Percentiles rank a stretch among this genome's conserved stretches.
Conservation (phyloP, 768 basidiomycete species). For the Trametes maxima region DNA sequence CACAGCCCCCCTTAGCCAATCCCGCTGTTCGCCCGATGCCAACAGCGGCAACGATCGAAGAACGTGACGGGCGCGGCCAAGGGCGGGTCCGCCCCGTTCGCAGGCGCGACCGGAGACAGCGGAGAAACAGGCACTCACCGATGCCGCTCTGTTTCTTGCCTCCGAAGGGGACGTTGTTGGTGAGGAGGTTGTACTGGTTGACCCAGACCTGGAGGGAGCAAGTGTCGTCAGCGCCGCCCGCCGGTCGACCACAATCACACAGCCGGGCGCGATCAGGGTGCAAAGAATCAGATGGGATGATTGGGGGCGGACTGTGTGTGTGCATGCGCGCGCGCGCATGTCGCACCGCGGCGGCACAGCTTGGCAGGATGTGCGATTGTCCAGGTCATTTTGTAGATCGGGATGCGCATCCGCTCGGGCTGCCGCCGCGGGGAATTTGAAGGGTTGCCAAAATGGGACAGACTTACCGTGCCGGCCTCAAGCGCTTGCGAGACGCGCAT, state of each 20-base stretch:
- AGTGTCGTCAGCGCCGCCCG: not conserved
- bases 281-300: not conserved
- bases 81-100: not conserved
- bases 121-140: slow-evolving; percentile 46
- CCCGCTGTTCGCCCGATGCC: slow-evolving; percentile 19
- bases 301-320: not conserved
- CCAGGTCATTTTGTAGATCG: slow-evolving; percentile 7
- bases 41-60: slow-evolving; percentile 6
- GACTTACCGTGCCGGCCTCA: slow-evolving; percentile 83
- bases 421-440: not conserved
- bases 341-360: not conserved
- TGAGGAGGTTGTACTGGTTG: slow-evolving; percentile 83
- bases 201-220: slow-evolving; percentile 71
- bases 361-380: not conserved
- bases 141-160: slow-evolving; percentile 94
- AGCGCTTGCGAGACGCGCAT: slow-evolving; percentile 85
- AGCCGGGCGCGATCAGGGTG: not conserved
- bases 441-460: not conserved
- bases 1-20: slow-evolving; percentile 13
- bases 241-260: not conserved
- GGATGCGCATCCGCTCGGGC: not conserved
- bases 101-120: not conserved
- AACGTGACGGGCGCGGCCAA: not conserved
- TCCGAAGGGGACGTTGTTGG: slow-evolving; percentile 92
- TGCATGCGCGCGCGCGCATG: not conserved